Evolutionary conservation across 2,329 filamentous ascomycete genomes (phyloP).

Genomic region (Thelonectria rubi): DNA sequence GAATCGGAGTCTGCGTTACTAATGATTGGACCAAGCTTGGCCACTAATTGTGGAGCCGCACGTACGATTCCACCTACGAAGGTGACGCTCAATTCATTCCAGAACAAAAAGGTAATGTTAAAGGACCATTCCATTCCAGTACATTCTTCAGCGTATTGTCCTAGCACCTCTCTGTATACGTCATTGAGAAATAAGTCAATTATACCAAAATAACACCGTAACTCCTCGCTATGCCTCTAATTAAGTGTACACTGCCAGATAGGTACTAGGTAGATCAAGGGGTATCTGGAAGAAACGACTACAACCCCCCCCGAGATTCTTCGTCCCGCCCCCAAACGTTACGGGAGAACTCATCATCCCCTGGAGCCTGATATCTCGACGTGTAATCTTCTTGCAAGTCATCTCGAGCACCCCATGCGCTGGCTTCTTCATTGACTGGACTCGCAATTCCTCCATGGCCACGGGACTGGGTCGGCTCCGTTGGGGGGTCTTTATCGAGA

Average conservation of each 20-base stretch:
- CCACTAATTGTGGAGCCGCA: not conserved
- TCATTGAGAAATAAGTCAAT: not conserved
- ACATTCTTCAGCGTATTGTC: not conserved
- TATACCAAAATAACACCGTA: constrained; percentile 15
- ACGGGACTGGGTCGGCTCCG: constrained; percentile 22
- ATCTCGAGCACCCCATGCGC: constrained; percentile 19
- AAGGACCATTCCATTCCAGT: no score
- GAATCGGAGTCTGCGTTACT: not conserved
- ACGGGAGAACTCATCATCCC: constrained; percentile 53
- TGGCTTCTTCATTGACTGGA: constrained; percentile 34
- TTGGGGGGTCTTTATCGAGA: constrained; percentile 38
- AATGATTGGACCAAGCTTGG: constrained; percentile 22
- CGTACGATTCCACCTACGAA: not conserved
- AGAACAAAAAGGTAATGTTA: no score
- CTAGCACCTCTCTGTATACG: not conserved
- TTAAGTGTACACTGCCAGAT: constrained; percentile 11
- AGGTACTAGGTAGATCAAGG: constrained; percentile 23
- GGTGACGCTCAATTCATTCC: no score
- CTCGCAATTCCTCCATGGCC: constrained; percentile 35
- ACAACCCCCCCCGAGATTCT: constrained; percentile 33
- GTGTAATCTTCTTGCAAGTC: constrained; percentile 21
- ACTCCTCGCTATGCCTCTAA: constrained; percentile 42
- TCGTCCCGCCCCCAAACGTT: constrained; percentile 55
- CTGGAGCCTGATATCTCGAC: constrained; percentile 45
- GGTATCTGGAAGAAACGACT: constrained; percentile 33